Evolutionary conservation across 768 basidiomycete species (phyloP).

Genomic region (Agrocybe praecox): DNA sequence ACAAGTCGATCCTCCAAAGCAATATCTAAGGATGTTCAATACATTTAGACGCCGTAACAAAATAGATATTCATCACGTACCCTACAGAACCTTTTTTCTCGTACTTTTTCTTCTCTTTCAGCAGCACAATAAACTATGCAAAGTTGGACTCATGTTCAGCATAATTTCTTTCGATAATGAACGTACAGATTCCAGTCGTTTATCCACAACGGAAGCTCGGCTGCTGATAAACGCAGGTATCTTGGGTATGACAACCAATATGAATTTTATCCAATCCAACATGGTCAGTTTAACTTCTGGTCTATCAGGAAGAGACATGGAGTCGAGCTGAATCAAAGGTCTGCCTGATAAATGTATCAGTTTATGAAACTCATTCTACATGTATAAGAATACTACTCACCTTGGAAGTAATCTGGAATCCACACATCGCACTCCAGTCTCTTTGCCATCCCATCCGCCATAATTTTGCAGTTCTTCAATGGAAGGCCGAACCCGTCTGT

Average conservation of each 20-base stretch:
- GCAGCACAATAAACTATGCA: slow-evolving; percentile 34
- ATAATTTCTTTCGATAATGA: not conserved
- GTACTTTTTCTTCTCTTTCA: slow-evolving; percentile 41
- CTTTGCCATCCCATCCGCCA: slow-evolving; percentile 55
- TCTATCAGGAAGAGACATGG: slow-evolving; percentile 26
- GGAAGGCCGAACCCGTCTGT: slow-evolving; percentile 60
- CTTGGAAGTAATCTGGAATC: slow-evolving; percentile 63
- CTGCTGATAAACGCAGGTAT: slow-evolving; percentile 30
- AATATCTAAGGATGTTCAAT: slow-evolving; percentile 32
- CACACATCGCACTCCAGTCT: slow-evolving; percentile 60
- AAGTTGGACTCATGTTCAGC: not conserved
- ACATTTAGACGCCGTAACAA: not conserved
- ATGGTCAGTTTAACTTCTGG: slow-evolving; percentile 32
- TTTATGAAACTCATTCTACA: not conserved
- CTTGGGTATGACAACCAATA: slow-evolving; percentile 21
- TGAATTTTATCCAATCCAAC: slow-evolving; percentile 27
- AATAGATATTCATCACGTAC: slow-evolving; percentile 21
- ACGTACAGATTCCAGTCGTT: slow-evolving; percentile 31
- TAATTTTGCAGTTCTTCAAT: slow-evolving; percentile 52
- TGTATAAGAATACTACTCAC: too few species aligned
- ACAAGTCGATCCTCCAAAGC: slow-evolving; percentile 41
- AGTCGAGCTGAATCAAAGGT: slow-evolving; percentile 26
- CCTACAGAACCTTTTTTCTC: slow-evolving; percentile 44
- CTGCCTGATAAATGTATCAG: slow-evolving; percentile 18
- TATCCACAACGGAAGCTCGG: slow-evolving; percentile 31